Percentiles rank a stretch among this genome's conserved stretches.
Conservation (phyloP, 805 yeast genomes). For the Scheffersomyces stipitis region DNA sequence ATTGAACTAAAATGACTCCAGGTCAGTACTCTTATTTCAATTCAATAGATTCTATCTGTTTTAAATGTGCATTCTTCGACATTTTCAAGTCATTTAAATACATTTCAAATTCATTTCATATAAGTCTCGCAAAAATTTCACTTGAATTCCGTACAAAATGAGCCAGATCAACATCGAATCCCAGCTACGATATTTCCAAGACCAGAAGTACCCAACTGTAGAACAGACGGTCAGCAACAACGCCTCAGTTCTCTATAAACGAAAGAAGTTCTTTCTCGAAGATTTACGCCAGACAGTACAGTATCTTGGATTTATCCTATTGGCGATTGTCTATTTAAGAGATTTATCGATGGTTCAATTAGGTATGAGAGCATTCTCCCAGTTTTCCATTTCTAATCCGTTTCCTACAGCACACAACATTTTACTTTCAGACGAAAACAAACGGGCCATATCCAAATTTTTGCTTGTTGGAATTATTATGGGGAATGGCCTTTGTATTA, state of each 20-base stretch:
- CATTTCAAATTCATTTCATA: not conserved
- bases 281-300: slow-evolving; percentile 35
- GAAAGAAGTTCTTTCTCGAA: slow-evolving; percentile 39
- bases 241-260: slow-evolving; percentile 38
- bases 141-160: not conserved
- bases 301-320: slow-evolving; percentile 33
- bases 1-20: too few relatives aligned
- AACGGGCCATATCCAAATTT: slow-evolving; percentile 25
- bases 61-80: too few relatives aligned
- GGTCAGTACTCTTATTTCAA: too few relatives aligned
- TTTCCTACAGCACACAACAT: slow-evolving; percentile 15
- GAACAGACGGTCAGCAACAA: slow-evolving; percentile 44
- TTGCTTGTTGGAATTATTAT: slow-evolving; percentile 22
- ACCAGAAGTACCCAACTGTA: slow-evolving; percentile 31
- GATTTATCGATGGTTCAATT: slow-evolving; percentile 40
- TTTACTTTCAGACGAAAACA: slow-evolving; percentile 23
- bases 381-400: slow-evolving; percentile 30
- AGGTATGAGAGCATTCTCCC: slow-evolving; percentile 23
- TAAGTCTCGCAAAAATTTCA: not conserved
- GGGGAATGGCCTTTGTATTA: slow-evolving; percentile 21
- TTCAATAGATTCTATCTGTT: too few relatives aligned
- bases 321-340: slow-evolving; percentile 38
- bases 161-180: slow-evolving; percentile 12
- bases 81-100: not conserved
- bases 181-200: slow-evolving; percentile 25